Percentiles rank a stretch among this genome's conserved stretches.
Conservation (phyloP, 2,329 filamentous ascomycete species). For the Fusarium succisae region DNA sequence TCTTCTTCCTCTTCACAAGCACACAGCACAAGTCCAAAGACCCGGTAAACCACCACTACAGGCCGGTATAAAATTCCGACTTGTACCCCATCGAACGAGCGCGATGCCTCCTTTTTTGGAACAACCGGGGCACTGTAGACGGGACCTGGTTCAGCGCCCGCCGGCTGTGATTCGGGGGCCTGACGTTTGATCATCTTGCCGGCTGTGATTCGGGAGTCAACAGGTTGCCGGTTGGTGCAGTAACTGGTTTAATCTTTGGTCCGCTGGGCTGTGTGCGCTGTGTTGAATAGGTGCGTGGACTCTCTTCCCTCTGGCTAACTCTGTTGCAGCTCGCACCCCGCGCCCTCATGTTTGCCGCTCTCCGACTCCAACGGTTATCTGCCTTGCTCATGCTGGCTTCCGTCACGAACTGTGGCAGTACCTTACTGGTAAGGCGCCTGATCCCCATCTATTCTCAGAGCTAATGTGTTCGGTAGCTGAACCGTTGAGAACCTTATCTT, state of each 20-base stretch:
- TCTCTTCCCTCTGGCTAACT: background rate
- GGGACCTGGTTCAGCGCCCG: background rate
- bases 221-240: background rate
- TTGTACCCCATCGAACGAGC: background rate
- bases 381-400: background rate
- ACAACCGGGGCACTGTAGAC: background rate
- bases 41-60: background rate
- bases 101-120: background rate
- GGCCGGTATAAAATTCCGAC: background rate
- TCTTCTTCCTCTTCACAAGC: background rate
- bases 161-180: background rate
- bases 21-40: background rate
- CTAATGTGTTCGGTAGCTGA: background rate
- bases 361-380: background rate
- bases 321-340: background rate
- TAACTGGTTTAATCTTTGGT: background rate
- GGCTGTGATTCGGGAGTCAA: background rate
- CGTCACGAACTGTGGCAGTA: fast-evolving
- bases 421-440: fast-evolving
- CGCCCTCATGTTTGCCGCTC: too few species aligned
- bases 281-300: fast-evolving
- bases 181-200: background rate
- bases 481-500: fast-evolving
- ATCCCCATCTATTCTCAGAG: fast-evolving
- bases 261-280: background rate